Percentiles rank a stretch among this genome's conserved stretches.
Conservation (phyloP, 148 eudicot species). For the Rhododendron molle region DNA sequence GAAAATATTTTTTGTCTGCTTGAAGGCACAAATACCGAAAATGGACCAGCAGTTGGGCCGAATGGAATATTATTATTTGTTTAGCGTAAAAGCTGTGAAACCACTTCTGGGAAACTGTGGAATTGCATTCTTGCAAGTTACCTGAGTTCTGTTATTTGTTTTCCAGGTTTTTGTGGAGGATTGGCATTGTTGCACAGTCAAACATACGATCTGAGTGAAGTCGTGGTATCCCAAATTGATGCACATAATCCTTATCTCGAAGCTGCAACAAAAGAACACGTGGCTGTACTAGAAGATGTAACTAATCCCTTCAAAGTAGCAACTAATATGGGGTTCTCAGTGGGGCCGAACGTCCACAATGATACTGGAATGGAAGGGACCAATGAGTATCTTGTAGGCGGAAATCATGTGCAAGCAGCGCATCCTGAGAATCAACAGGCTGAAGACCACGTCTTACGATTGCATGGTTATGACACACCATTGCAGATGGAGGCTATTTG, state of each 20-base stretch:
- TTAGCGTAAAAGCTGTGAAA: neutral
- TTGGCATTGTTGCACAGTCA: slow-evolving; percentile 59
- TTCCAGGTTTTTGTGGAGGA: slow-evolving; percentile 53
- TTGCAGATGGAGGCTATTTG: slow-evolving; percentile 21
- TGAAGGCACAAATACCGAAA: neutral
- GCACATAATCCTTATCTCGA: slow-evolving; percentile 15
- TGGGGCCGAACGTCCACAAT: slow-evolving; percentile 22
- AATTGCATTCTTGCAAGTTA: neutral
- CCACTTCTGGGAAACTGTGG: neutral
- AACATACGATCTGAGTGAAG: slow-evolving; percentile 50
- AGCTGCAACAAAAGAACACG: slow-evolving; percentile 8
- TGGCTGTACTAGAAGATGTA: slow-evolving; percentile 19
- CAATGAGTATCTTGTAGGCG: slow-evolving; percentile 13
- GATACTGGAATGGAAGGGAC: slow-evolving; percentile 24
- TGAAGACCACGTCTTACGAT: slow-evolving; percentile 11
- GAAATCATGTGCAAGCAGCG: slow-evolving; percentile 17
- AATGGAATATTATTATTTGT: neutral
- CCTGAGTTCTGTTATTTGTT: neutral
- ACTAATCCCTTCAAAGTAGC: slow-evolving; percentile 16
- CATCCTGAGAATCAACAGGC: slow-evolving; percentile 15
- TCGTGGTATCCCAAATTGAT: slow-evolving; percentile 32
- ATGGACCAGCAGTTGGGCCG: neutral
- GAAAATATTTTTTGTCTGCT: neutral
- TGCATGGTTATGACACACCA: slow-evolving; percentile 17
- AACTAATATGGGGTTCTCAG: slow-evolving; percentile 19